Percentiles rank a stretch among this genome's conserved stretches.
Conservation (phyloP, 805 yeast species). For the Candida jianshihensis region DNA sequence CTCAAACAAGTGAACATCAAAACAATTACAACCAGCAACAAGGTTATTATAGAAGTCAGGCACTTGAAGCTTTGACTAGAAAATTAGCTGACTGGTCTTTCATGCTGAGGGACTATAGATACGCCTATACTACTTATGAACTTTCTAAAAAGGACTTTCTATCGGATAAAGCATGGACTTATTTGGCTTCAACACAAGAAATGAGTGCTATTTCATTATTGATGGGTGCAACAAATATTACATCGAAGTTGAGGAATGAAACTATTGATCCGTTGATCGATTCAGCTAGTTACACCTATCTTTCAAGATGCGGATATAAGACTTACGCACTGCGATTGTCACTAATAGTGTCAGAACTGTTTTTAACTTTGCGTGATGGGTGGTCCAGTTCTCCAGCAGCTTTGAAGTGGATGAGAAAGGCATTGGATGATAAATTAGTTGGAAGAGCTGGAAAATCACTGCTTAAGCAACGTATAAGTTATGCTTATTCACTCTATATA, state of each 20-base stretch:
- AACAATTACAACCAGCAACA: constrained; percentile 41
- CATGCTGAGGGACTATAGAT: constrained; percentile 83
- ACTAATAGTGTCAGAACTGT: constrained; percentile 64
- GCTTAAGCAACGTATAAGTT: constrained; percentile 46
- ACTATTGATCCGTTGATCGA: constrained; percentile 46
- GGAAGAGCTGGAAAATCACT: constrained; percentile 42
- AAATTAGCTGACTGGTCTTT: constrained; percentile 90
- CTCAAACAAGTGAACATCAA: constrained; percentile 18
- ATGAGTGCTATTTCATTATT: constrained; percentile 73
- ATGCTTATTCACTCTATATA: constrained; percentile 41
- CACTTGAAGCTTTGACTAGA: constrained; percentile 69
- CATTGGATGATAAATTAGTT: constrained; percentile 37
- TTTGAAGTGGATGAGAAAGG: constrained; percentile 37
- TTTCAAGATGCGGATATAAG: constrained; percentile 62
- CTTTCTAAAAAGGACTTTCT: constrained; percentile 69
- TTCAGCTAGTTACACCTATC: constrained; percentile 65
- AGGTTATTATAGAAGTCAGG: constrained; percentile 52
- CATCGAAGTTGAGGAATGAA: constrained; percentile 34
- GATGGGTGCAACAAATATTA: constrained; percentile 43
- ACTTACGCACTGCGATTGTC: constrained; percentile 66
- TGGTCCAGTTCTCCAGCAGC: constrained; percentile 38
- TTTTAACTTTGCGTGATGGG: constrained; percentile 35
- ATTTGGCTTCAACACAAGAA: constrained; percentile 81
- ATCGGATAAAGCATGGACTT: constrained; percentile 72
- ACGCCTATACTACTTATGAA: constrained; percentile 80